phyloP scores from a whole-genome alignment of 148 eudicot species.

The Euryodendron excelsum region DNA sequence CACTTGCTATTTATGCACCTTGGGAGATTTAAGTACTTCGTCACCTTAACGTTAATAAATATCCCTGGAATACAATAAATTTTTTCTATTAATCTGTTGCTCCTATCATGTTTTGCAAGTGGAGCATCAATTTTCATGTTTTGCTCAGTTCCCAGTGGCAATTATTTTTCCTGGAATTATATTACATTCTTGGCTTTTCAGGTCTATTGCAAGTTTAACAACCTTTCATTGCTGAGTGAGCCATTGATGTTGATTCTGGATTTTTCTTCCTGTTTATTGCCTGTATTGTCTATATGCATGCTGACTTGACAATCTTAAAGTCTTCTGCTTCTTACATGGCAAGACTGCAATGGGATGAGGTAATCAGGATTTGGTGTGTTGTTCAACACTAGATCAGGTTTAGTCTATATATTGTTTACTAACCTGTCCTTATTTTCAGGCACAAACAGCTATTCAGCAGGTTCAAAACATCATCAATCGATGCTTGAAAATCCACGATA shows the following conservation, averaged over 20 bases:
- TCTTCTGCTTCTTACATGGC: conserved; percentile 89
- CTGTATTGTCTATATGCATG: conserved; percentile 73
- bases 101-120: neutral
- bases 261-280: conserved; percentile 84
- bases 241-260: conserved; percentile 91
- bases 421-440: conserved; percentile 36
- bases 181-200: conserved; percentile 24
- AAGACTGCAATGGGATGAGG: conserved; percentile 97
- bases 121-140: neutral
- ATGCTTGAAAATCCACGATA: conserved; percentile 65
- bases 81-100: neutral
- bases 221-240: conserved; percentile 68
- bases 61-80: neutral
- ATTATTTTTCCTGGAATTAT: neutral
- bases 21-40: neutral
- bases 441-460: conserved; percentile 74
- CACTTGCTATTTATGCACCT: neutral
- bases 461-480: conserved; percentile 54
- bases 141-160: neutral
- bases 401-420: neutral
- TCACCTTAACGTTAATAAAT: too few relatives aligned
- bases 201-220: conserved; percentile 93
- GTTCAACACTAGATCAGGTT: neutral
- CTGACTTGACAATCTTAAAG: conserved; percentile 93
- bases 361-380: conserved; percentile 16